These are phyloP conservation scores for Nidula microcarpa DNA, from an alignment of 768 basidiomycete species.

Conservation along the genomic window DNA sequence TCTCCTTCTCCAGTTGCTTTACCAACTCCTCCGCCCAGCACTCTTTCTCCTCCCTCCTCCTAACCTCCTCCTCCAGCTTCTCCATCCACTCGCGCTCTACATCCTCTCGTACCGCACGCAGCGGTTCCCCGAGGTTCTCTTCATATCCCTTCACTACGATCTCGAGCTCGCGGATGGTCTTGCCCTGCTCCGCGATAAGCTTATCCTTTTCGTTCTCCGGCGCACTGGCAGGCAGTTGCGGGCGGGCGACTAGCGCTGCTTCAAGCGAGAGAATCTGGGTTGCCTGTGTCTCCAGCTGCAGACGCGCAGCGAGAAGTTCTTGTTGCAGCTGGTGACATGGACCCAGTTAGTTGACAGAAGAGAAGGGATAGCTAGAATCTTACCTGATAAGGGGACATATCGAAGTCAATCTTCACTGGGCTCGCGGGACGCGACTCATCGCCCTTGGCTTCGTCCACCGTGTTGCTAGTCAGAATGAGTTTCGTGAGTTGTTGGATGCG, in stretches of 20 bases:
- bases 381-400: slow-evolving; percentile 84
- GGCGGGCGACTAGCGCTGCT: slow-evolving; percentile 68
- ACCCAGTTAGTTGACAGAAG: neutral
- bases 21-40: slow-evolving; percentile 74
- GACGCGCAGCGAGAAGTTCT: slow-evolving; percentile 76
- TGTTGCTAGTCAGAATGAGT: slow-evolving; percentile 82
- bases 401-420: slow-evolving; percentile 87
- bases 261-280: slow-evolving; percentile 84
- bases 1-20: slow-evolving; percentile 76
- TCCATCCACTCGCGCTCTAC: slow-evolving; percentile 71
- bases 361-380: slow-evolving; percentile 7
- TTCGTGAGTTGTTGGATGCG: slow-evolving; percentile 82
- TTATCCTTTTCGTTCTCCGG: slow-evolving; percentile 73
- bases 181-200: slow-evolving; percentile 67
- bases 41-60: slow-evolving; percentile 64
- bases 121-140: slow-evolving; percentile 66
- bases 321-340: slow-evolving; percentile 64
- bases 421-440: slow-evolving; percentile 76
- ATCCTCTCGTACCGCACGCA: slow-evolving; percentile 64
- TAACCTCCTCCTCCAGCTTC: slow-evolving; percentile 55
- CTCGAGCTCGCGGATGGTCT: slow-evolving; percentile 78
- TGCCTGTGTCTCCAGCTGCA: slow-evolving; percentile 76
- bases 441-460: slow-evolving; percentile 65
- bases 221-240: slow-evolving; percentile 60
- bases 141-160: slow-evolving; percentile 68